A percentile compares a stretch with the other conserved stretches of the same genome.
These are phyloP conservation scores for Dioszegia crocea DNA, from an alignment of 768 basidiomycete species.

Conservation along the genomic window DNA sequence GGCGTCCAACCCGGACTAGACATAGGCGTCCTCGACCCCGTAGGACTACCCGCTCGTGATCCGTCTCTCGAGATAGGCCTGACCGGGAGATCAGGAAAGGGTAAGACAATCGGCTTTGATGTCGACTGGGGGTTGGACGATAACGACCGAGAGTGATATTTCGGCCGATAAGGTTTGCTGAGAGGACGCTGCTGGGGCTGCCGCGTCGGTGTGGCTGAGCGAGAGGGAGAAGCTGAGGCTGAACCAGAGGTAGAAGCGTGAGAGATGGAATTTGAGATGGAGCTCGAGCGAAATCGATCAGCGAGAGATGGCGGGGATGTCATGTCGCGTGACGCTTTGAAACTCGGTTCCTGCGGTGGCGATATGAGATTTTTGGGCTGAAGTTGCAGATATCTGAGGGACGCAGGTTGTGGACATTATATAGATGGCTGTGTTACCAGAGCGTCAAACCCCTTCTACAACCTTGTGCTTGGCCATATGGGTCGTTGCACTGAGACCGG, in stretches of 20 bases:
- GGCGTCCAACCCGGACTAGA: conserved; percentile 8
- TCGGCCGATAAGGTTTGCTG: conserved; percentile 3
- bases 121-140: neutral
- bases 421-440: no score
- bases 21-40: conserved; percentile 8
- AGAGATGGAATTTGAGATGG: conserved; percentile 36
- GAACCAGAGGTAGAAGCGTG: conserved; percentile 33
- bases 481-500: no score
- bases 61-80: conserved; percentile 19
- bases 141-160: conserved; percentile 1
- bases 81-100: conserved; percentile 35
- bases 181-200: conserved; percentile 43
- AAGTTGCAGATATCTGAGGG: no score
- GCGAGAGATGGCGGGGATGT: neutral
- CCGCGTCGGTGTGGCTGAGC: conserved; percentile 25
- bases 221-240: conserved; percentile 27
- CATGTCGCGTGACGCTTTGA: neutral
- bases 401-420: no score
- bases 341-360: no score
- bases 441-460: no score
- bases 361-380: no score
- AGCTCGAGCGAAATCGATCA: conserved; percentile 18
- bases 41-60: conserved; percentile 14
- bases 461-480: no score
- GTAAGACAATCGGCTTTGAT: conserved; percentile 29